Conservation (phyloP, 2,329 filamentous ascomycete genomes). For the Fusarium sacchari region DNA sequence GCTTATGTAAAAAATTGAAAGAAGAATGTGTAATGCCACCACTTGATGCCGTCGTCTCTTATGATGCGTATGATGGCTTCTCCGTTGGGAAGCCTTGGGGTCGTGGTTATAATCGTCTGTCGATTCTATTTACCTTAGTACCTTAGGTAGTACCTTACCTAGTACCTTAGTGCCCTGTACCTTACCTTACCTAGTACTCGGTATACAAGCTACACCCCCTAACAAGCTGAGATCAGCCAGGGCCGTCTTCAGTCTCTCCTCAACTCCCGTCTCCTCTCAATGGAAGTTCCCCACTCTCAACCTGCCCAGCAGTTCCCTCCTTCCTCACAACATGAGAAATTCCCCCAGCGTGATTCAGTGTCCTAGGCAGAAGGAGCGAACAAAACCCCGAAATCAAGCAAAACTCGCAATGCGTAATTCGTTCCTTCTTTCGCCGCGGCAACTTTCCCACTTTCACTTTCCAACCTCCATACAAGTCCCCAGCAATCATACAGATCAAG, state of each 20-base stretch:
- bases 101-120: not conserved
- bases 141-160: too few species aligned
- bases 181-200: too few species aligned
- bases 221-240: not conserved
- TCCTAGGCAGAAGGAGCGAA: not conserved
- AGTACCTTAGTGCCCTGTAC: too few species aligned
- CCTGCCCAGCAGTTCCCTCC: not conserved
- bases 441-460: not conserved
- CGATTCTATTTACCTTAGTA: not conserved
- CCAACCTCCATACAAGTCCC: not conserved
- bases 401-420: not conserved
- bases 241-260: not conserved
- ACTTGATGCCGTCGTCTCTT: too few species aligned
- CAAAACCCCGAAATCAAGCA: not conserved
- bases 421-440: not conserved
- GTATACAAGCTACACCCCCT: not conserved
- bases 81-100: not conserved
- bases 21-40: not conserved
- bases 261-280: too few species aligned
- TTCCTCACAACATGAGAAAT: not conserved
- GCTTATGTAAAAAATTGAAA: not conserved
- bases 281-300: not conserved
- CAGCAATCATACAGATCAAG: rapidly evolving
- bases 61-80: too few species aligned
- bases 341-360: not conserved